Evolutionary conservation across 495 filamentous ascomycete species (phyloP).

Genomic region (Talaromyces thailandensis): DNA sequence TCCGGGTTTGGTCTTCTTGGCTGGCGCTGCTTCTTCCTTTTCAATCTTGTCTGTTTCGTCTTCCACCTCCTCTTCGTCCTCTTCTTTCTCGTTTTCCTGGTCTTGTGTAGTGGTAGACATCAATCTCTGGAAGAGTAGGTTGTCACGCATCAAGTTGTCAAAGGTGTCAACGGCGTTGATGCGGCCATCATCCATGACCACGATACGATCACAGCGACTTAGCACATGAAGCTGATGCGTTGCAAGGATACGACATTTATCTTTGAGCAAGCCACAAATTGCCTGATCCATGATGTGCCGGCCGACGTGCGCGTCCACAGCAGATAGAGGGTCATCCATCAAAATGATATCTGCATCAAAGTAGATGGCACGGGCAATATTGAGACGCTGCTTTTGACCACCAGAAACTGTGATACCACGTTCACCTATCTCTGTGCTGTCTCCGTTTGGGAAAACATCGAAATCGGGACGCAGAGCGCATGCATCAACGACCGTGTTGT

Average conservation of each 20-base stretch:
- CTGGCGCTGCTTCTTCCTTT: constrained; percentile 38
- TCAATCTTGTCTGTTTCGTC: constrained; percentile 21
- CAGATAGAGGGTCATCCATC: constrained; percentile 78
- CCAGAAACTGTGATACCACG: constrained; percentile 59
- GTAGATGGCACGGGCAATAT: constrained; percentile 79
- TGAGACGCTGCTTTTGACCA: constrained; percentile 58
- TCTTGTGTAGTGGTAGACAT: constrained; percentile 79
- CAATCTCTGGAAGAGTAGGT: constrained; percentile 64
- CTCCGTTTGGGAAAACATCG: constrained; percentile 44
- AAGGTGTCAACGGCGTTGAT: constrained; percentile 83
- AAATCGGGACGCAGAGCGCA: constrained; percentile 51
- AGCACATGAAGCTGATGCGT: constrained; percentile 94
- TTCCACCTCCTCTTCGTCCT: constrained; percentile 34
- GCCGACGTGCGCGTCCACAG: constrained; percentile 81
- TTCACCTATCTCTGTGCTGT: constrained; percentile 51
- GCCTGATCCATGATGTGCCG: constrained; percentile 94
- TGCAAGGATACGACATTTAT: constrained; percentile 84
- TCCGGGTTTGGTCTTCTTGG: constrained; percentile 46
- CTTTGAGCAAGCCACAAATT: constrained; percentile 78
- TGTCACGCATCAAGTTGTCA: constrained; percentile 69
- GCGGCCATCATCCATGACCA: constrained; percentile 81
- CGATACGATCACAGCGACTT: constrained; percentile 78
- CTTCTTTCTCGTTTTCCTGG: constrained; percentile 31
- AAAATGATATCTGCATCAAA: constrained; percentile 73
- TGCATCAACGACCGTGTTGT: constrained; percentile 46